Evolutionary conservation across 2,329 filamentous ascomycete species (phyloP).

Genomic region (Periconia sp.): DNA sequence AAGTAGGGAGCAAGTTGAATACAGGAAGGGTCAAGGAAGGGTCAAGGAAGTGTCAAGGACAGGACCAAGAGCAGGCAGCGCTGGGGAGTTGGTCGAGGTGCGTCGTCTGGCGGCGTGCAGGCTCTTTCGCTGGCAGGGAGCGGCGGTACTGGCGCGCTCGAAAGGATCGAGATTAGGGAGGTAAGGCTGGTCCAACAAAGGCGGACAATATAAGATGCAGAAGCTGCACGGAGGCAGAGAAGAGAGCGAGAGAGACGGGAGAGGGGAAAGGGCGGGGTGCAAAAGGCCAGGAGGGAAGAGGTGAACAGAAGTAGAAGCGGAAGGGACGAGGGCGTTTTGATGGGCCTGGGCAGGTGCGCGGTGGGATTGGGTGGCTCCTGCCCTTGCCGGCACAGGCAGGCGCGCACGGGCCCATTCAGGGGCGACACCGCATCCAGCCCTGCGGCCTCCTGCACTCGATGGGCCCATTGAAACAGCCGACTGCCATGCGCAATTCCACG

Average conservation of each 20-base stretch:
- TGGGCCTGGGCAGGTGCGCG: conserved; percentile 17
- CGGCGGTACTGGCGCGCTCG: conserved; percentile 47
- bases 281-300: conserved; percentile 56
- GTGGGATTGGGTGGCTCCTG: conserved; percentile 8
- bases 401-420: conserved; percentile 11
- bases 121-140: conserved; percentile 34
- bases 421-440: conserved; percentile 7
- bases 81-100: conserved; percentile 13
- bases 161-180: conserved; percentile 30
- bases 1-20: conserved; percentile 23
- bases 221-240: conserved; percentile 36
- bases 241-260: conserved; percentile 61
- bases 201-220: conserved; percentile 46
- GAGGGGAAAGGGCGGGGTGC: conserved; percentile 23
- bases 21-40: conserved; percentile 28
- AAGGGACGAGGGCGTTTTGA: conserved; percentile 20
- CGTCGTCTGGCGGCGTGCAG: conserved; percentile 30
- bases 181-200: conserved; percentile 38
- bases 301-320: conserved; percentile 23
- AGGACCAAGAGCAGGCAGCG: conserved; percentile 26
- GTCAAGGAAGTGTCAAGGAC: conserved; percentile 28
- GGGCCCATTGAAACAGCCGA: conserved; percentile 10
- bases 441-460: not conserved
- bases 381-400: not conserved
- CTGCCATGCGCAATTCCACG: conserved; percentile 12